Evolutionary conservation across 2,329 filamentous ascomycete genomes (phyloP), one percentile per base, ranked within the genome.

Genomic region (Fusarium palustre): DNA sequence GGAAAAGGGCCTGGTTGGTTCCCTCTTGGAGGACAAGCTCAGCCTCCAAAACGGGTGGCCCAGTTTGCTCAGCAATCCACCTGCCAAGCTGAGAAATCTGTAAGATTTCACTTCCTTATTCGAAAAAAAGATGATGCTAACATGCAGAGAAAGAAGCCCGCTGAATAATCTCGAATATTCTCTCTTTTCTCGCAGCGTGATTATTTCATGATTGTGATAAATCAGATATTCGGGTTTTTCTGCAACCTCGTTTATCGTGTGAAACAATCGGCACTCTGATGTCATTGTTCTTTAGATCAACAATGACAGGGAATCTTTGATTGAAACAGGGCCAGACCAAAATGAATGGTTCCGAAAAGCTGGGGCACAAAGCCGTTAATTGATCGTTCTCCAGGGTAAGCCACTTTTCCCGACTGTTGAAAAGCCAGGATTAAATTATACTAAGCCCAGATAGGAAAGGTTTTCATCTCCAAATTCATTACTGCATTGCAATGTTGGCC

Each of bases 401-500:
- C 20, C 7, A 28, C 15, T 43, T 41, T 30, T 30, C 28, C 2
- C 28, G 28, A 30, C 28, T 30, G 28, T 30, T 30, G 10, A 30
- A 11, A 30, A 30, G 28, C 28, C 10, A 30, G 28, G 28, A 30
- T 30, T 11, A 30, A 4, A 3, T 9, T 2, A 11, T 3, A 30
- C 60, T 69, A 69, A 24, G 1, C 12, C 38, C 16, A n/a, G 42
- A 58, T 52, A 9, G 20, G 56, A 48, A 12, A 69, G 42, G 1
- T 15, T 12, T 38, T 11, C 25, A 42, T 54, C 45, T 57, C 55
- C n/a, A 66, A 69, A 57, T 67, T 57, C 64, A 57, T 55, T 60
- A 48, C 36, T 39, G 69, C 66, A 55, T 67, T 61, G 67, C 60
- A 55, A 65, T 64, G 68, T 55, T 74, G 71, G 71, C 71, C 68